Conservation (phyloP, 2,329 filamentous ascomycete genomes). For the Colletotrichum lentis region DNA sequence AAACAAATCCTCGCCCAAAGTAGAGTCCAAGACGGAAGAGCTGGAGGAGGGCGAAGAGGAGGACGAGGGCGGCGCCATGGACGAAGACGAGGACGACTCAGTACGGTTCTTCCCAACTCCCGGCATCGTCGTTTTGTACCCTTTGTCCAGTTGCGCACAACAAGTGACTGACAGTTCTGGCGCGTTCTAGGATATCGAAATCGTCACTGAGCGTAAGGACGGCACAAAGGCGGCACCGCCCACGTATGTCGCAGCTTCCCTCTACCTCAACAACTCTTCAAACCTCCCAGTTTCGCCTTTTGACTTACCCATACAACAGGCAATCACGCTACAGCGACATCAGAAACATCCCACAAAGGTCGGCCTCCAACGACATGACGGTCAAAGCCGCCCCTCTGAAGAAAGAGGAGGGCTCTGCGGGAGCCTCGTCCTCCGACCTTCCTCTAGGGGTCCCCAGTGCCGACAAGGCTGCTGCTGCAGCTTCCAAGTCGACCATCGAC, state of each 20-base stretch:
- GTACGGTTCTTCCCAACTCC: slow-evolving; percentile 44
- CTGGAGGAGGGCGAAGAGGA: slow-evolving; percentile 72
- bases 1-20: slow-evolving; percentile 33
- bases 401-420: slow-evolving; percentile 53
- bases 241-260: slow-evolving; percentile 54
- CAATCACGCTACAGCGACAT: slow-evolving; percentile 72
- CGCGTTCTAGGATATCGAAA: slow-evolving; percentile 67
- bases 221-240: slow-evolving; percentile 67
- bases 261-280: background rate
- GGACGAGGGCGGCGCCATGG: slow-evolving; percentile 67
- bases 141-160: too few species aligned
- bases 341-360: slow-evolving; percentile 69
- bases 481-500: slow-evolving; percentile 84
- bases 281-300: background rate
- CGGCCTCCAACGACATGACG: slow-evolving; percentile 60
- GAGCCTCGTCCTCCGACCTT: slow-evolving; percentile 44
- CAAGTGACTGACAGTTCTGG: slow-evolving; percentile 19
- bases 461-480: slow-evolving; percentile 67
- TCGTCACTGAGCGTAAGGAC: slow-evolving; percentile 73
- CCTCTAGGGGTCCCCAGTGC: slow-evolving; percentile 52
- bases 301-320: slow-evolving; percentile 47
- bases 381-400: slow-evolving; percentile 57
- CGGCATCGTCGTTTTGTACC: background rate
- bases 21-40: slow-evolving; percentile 56
- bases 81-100: slow-evolving; percentile 66